Percentiles rank a stretch among this genome's conserved stretches.
These are phyloP conservation scores for Sphaerulina vaccinii DNA, from an alignment of 2,329 filamentous ascomycete species.

Conservation along the genomic window DNA sequence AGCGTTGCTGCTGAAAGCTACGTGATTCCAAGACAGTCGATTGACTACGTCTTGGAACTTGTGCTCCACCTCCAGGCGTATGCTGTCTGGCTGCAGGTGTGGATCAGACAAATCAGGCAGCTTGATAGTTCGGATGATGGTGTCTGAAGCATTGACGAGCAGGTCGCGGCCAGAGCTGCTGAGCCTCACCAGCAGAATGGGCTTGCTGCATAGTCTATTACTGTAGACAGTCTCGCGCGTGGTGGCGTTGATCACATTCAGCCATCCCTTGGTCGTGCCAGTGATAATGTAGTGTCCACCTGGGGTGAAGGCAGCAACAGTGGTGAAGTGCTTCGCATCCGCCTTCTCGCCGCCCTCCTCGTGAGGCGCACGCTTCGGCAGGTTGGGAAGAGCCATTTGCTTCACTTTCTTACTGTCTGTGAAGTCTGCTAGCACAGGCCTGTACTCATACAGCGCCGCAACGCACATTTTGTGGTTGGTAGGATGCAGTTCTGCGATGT, in stretches of 20 bases:
- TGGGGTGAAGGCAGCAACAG: conserved; percentile 83
- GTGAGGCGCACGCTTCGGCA: conserved; percentile 70
- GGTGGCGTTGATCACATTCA: conserved; percentile 88
- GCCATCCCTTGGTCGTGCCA: conserved; percentile 90
- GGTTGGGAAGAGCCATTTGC: conserved; percentile 70
- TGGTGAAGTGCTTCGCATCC: conserved; percentile 93
- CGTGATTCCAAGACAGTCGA: conserved; percentile 91
- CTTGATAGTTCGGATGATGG: conserved; percentile 89
- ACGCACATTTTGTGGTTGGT: conserved; percentile 84
- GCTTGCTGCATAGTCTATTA: conserved; percentile 79
- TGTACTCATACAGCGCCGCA: conserved; percentile 88
- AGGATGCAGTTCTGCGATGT: conserved; percentile 93
- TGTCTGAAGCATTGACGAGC: conserved; percentile 89
- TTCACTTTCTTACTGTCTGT: conserved; percentile 57
- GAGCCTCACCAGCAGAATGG: conserved; percentile 83
- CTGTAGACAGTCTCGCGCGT: conserved; percentile 84
- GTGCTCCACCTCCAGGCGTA: conserved; percentile 89
- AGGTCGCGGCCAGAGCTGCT: conserved; percentile 82
- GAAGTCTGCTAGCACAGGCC: conserved; percentile 79
- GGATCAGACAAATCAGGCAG: conserved; percentile 68
- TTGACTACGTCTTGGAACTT: conserved; percentile 99
- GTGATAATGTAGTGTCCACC: conserved; percentile 85
- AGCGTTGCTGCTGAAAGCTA: conserved; percentile 88
- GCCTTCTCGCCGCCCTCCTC: conserved; percentile 80
- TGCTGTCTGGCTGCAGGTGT: conserved; percentile 76